Conservation (phyloP, 1,139 yeast species). For the Candida gigantensis region DNA sequence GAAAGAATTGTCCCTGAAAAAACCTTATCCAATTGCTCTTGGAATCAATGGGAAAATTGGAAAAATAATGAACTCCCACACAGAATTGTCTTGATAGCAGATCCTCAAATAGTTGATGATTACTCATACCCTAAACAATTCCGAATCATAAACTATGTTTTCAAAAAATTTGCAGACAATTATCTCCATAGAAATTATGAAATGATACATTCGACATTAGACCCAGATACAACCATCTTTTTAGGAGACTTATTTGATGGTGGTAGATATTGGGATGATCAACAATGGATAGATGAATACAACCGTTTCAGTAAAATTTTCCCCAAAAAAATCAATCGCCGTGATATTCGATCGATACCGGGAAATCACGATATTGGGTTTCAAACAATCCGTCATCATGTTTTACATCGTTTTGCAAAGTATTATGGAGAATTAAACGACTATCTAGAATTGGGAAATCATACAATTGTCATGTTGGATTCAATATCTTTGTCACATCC, state of each 20-base stretch:
- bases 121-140: constrained; percentile 68
- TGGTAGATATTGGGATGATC: constrained; percentile 77
- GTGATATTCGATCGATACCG: constrained; percentile 64
- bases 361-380: constrained; percentile 98
- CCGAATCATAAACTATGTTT: constrained; percentile 41
- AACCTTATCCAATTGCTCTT: constrained; percentile 48
- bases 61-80: constrained; percentile 58
- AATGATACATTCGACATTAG: constrained; percentile 54
- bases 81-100: constrained; percentile 76
- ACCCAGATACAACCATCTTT: constrained; percentile 77
- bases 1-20: constrained; percentile 59
- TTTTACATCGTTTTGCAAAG: constrained; percentile 60
- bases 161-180: constrained; percentile 62
- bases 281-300: constrained; percentile 72
- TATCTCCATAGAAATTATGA: constrained; percentile 79
- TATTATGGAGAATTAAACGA: constrained; percentile 73
- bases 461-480: constrained; percentile 75
- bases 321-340: constrained; percentile 47
- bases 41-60: constrained; percentile 61
- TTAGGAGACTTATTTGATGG: constrained; percentile 95
- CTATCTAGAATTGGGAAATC: constrained; percentile 64
- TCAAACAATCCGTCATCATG: constrained; percentile 61
- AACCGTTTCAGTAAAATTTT: constrained; percentile 67
- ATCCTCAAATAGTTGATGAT: constrained; percentile 87
- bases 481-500: constrained; percentile 70